Conservation (phyloP, 768 basidiomycete genomes). For the Xerocomus spinulosus region DNA sequence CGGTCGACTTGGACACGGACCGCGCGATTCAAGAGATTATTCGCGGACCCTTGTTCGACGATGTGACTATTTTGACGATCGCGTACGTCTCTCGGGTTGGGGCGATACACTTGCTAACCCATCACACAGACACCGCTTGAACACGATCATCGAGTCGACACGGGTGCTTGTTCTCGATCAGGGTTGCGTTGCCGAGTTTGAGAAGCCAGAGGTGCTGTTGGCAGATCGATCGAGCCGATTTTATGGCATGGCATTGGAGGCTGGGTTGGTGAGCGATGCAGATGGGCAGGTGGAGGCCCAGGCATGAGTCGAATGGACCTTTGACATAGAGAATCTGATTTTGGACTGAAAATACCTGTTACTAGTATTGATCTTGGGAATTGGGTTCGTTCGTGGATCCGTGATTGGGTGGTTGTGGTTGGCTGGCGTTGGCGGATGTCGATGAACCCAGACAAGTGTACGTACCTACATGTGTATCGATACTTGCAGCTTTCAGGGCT, state of each 20-base stretch:
- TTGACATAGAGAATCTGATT: too few relatives aligned
- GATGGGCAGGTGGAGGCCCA: too few relatives aligned
- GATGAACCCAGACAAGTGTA: too few relatives aligned
- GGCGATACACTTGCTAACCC: too few relatives aligned
- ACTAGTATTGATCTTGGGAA: too few relatives aligned
- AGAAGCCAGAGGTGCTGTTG: conserved; percentile 62
- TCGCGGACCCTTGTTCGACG: conserved; percentile 67
- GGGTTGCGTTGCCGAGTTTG: conserved; percentile 82
- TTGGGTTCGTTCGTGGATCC: too few relatives aligned
- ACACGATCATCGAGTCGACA: conserved; percentile 80
- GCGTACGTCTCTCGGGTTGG: conserved; percentile 48
- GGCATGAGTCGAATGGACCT: too few relatives aligned
- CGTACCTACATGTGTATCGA: too few relatives aligned
- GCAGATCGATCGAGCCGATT: conserved; percentile 54
- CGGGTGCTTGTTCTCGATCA: conserved; percentile 77
- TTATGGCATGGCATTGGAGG: conserved; percentile 60
- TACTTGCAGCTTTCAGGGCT: too few relatives aligned
- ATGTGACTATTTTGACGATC: conserved; percentile 83
- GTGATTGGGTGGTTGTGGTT: too few relatives aligned
- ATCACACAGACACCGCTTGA: conserved; percentile 69
- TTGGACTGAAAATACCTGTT: too few relatives aligned
- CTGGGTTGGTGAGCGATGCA: conserved; percentile 38
- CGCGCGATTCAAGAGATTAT: conserved; percentile 85
- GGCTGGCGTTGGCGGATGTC: too few relatives aligned
- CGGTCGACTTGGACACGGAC: conserved; percentile 91